Conservation (phyloP, 768 basidiomycete genomes). For the Leccinum sublutescens region DNA sequence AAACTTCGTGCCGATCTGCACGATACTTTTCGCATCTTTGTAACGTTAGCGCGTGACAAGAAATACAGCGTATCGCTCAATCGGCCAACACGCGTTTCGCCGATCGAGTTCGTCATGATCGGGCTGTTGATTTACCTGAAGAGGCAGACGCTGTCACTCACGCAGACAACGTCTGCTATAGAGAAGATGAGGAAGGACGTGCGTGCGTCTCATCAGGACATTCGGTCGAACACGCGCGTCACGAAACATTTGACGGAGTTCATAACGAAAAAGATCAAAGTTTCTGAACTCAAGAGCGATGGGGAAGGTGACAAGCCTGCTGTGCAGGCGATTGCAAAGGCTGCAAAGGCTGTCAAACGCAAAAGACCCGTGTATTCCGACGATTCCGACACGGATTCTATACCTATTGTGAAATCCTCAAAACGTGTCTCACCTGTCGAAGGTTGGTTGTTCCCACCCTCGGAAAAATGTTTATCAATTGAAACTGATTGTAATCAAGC, state of each 20-base stretch:
- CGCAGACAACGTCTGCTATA: conserved; percentile 44
- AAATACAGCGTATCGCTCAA: conserved; percentile 33
- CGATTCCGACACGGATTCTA: conserved; percentile 19
- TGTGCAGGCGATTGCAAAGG: conserved; percentile 10
- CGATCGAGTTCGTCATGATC: conserved; percentile 47
- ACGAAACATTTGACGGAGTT: conserved; percentile 34
- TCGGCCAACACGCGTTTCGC: conserved; percentile 37
- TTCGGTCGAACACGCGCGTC: conserved; percentile 39
- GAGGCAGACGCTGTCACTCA: conserved; percentile 32
- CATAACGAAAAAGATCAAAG: conserved; percentile 32
- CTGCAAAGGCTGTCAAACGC: conserved; percentile 21
- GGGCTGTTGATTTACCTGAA: conserved; percentile 41
- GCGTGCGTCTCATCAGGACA: conserved; percentile 38
- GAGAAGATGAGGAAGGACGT: conserved; percentile 39
- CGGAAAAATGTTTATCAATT: not conserved
- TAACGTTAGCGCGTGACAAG: conserved; percentile 33
- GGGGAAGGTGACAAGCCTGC: conserved; percentile 34
- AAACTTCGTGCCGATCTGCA: conserved; percentile 28
- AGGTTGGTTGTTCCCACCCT: conserved; percentile 16
- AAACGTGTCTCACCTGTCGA: conserved; percentile 4
- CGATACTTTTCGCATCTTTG: conserved; percentile 36
- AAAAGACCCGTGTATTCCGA: conserved; percentile 27
- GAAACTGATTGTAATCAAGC: conserved; percentile 12
- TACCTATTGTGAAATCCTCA: conserved; percentile 15
- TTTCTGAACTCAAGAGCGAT: conserved; percentile 32